A percentile compares a stretch with the other conserved stretches of the same genome.
Conservation (phyloP, 1,284 basidiomycete genomes). For the Puccinia novopanici region DNA sequence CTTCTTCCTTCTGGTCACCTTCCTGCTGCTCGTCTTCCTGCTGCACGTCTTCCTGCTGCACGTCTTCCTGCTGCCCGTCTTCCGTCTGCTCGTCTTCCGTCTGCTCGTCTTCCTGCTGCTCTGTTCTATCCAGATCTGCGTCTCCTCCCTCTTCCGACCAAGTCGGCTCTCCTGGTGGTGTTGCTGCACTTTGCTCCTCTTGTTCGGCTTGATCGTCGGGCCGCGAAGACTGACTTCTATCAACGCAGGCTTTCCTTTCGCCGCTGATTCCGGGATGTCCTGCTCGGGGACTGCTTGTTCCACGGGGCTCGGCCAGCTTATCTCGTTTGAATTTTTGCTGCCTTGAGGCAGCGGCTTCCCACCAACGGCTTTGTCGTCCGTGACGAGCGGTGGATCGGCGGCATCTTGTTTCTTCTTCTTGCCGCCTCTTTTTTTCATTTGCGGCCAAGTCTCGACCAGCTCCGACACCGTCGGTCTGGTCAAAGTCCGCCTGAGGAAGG, state of each 20-base stretch:
- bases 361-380: conserved; percentile 40
- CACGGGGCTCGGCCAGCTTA: conserved; percentile 9
- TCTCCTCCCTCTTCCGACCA: conserved; percentile 53
- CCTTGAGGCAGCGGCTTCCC: conserved; percentile 49
- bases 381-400: not conserved
- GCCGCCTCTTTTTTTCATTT: conserved; percentile 43
- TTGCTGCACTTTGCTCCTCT: conserved; percentile 48
- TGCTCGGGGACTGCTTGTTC: not conserved
- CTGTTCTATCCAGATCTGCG: not conserved
- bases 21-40: conserved; percentile 16
- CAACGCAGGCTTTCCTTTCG: not conserved
- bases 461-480: conserved; percentile 46
- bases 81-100: conserved; percentile 13
- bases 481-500: conserved; percentile 49
- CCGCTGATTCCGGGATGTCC: not conserved
- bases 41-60: not conserved
- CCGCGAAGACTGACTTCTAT: not conserved
- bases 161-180: conserved; percentile 52
- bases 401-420: conserved; percentile 28
- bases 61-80: not conserved
- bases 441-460: conserved; percentile 41
- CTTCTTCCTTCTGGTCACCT: conserved; percentile 54
- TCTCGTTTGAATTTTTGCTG: conserved; percentile 47
- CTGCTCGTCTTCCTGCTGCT: not conserved
- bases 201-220: not conserved